Conservation (phyloP, 768 basidiomycete genomes). For the Sporobolomyces phaffii region DNA sequence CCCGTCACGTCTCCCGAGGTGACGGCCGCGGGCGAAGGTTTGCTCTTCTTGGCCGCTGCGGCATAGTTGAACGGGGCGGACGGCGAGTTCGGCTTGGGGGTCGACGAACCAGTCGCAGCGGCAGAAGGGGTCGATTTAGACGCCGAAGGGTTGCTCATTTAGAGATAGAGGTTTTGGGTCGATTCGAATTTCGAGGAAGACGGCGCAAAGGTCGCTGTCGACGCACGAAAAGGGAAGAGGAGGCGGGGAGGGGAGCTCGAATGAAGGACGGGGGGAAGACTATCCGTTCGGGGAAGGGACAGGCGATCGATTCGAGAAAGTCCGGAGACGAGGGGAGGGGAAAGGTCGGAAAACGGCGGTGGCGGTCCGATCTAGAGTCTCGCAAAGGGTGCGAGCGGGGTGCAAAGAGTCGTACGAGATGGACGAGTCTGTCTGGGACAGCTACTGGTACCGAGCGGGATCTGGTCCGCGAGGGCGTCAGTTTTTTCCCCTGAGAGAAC, state of each 20-base stretch:
- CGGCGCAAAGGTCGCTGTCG: not conserved
- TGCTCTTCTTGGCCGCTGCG: conserved; percentile 31
- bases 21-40: conserved; percentile 36
- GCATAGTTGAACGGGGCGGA: conserved; percentile 27
- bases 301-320: too few relatives aligned
- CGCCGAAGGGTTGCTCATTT: conserved; percentile 26
- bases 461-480: not conserved
- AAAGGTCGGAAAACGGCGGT: conserved; percentile 2
- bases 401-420: not conserved
- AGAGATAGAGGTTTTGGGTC: not conserved
- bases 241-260: not conserved
- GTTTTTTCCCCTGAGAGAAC: not conserved
- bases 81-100: conserved; percentile 9
- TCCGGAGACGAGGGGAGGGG: not conserved
- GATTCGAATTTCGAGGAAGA: not conserved
- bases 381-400: not conserved
- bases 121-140: conserved; percentile 11
- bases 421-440: not conserved
- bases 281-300: too few relatives aligned
- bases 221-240: not conserved
- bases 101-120: not conserved
- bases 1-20: conserved; percentile 37
- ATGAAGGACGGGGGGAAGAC: not conserved
- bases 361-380: conserved; percentile 8
- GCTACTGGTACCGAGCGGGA: not conserved